Base-by-base conservation (phyloP, 176 grass and related monocot species). In the Aechmea fasciata region DNA sequence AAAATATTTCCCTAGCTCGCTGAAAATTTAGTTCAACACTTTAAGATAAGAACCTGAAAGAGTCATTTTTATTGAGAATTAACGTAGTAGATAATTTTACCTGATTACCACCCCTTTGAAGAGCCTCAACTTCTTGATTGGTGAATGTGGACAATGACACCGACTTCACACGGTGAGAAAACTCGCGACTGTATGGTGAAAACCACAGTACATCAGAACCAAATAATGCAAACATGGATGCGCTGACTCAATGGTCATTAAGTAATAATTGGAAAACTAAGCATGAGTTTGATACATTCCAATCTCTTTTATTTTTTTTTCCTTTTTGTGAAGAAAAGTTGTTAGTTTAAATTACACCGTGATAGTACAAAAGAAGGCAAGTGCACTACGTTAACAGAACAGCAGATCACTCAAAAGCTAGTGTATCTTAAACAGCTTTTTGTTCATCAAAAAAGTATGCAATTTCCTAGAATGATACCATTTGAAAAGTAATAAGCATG, bases 121-220 rank as follows among this genome's bases (percentile, higher is more conserved):
- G 84, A 73, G 81, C 79, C 69, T 92, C 88, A 14, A 92, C 77
- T 81, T 92, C 93, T 69, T 76, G 89, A 10, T 71, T 70, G 52
- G 65, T 92, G 79, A 92, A 96, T 51, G 75, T 96, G 0, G 93
- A 85, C 86, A 96, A 87, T 10, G 88, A 92, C 25, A 96, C 74
- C 1, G 89, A 96, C 73, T 96, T 96, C 51, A 96, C 93, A 53
- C 89, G 88, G 71, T 96, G 93, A 13, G 93, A 89, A 76, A 96
- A 96, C 76, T 96, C 93, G 15, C 83, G 89, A 67, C 86, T 96
- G n/a, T 65, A 81, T 15, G 54, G 13, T 22, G 61, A 68, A 22
- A 47, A 65, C 14, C 11, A 55, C 23, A 53, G 13, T 12, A 67
- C 8, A 71, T 80, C 49, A 26, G 47, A 70, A 14, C 19, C 12